A percentile compares a stretch with the other conserved stretches of the same genome.
phyloP scores from a whole-genome alignment of 1,284 basidiomycete species.

The Bjerkandera adusta region DNA sequence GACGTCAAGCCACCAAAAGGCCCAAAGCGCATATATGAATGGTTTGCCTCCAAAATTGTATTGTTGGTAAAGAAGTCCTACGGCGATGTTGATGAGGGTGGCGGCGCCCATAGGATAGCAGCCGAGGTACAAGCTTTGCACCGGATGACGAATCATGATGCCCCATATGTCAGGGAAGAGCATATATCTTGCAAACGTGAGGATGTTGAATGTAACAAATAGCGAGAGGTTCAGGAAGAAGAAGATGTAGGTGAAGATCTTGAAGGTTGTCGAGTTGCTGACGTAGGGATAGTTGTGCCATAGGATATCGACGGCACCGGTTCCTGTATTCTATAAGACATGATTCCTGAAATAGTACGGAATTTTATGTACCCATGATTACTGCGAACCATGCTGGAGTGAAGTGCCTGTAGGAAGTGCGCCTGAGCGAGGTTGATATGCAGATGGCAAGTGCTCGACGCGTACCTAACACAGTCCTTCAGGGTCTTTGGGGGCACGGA shows the following conservation, averaged over 20 bases:
- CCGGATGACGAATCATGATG: conserved; percentile 44
- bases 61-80: conserved; percentile 27
- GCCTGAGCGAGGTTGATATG: not conserved
- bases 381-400: conserved; percentile 48
- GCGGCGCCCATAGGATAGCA: conserved; percentile 58
- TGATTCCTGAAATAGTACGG: not conserved
- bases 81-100: conserved; percentile 42
- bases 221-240: conserved; percentile 55
- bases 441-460: no score
- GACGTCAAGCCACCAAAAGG: conserved; percentile 61
- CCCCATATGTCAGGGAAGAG: conserved; percentile 41
- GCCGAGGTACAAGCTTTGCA: conserved; percentile 61
- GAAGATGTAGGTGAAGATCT: conserved; percentile 37
- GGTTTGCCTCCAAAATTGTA: conserved; percentile 39
- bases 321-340: conserved; percentile 15
- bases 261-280: conserved; percentile 27
- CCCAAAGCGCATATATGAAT: conserved; percentile 54
- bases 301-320: conserved; percentile 36
- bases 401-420: conserved; percentile 34
- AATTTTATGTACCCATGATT: conserved; percentile 21
- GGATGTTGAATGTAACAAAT: conserved; percentile 44
- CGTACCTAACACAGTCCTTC: conserved; percentile 14
- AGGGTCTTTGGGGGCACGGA: conserved; percentile 5
- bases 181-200: conserved; percentile 43
- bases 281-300: conserved; percentile 41